Conservation (phyloP, 345 rosid species). For the Boechera stricta region DNA sequence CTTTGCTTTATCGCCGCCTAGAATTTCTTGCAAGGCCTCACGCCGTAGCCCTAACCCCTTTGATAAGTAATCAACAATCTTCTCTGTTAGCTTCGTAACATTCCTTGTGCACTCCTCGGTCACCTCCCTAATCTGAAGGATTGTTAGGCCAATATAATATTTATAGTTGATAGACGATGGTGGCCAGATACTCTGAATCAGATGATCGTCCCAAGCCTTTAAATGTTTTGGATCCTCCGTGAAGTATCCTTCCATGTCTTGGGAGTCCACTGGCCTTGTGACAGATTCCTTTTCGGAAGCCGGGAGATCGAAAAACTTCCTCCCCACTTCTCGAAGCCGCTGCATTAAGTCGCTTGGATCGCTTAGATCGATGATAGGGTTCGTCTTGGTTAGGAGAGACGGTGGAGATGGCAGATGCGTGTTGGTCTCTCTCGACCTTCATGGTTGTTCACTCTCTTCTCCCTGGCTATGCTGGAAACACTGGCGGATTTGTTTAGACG, state of each 20-base stretch:
- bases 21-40: not conserved
- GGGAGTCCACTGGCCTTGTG: not conserved
- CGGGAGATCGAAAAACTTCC: not conserved
- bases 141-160: conserved; percentile 70
- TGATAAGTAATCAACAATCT: not conserved
- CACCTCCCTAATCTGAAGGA: conserved; percentile 46
- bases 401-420: conserved; percentile 22
- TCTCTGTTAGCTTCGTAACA: not conserved
- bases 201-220: conserved; percentile 48
- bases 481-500: not conserved
- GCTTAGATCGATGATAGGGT: conserved; percentile 50
- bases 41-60: not conserved
- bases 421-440: conserved; percentile 52
- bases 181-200: conserved; percentile 76
- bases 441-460: conserved; percentile 13
- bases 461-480: no score
- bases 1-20: not conserved
- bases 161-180: conserved; percentile 50
- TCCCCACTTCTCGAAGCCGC: conserved; percentile 36
- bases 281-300: not conserved
- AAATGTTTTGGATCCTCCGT: not conserved
- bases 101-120: not conserved
- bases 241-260: not conserved
- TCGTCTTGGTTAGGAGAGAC: conserved; percentile 1
- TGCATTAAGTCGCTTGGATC: conserved; percentile 43